These are phyloP conservation scores for Pestalotiopsis sp. DNA, from an alignment of 2,329 filamentous ascomycete genomes.

Conservation along the genomic window DNA sequence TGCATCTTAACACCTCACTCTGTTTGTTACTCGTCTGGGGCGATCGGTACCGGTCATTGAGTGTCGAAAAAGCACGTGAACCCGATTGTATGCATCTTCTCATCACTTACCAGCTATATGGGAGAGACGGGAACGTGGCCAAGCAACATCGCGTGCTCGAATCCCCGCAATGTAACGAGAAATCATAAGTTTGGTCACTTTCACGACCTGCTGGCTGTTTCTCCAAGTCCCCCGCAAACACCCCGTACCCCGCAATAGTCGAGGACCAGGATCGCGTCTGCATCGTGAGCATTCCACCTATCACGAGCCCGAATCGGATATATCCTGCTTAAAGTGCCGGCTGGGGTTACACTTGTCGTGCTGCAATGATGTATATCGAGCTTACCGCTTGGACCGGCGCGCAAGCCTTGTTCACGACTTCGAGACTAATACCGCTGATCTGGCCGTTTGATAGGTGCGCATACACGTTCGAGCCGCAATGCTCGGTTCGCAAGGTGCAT, in stretches of 20 bases:
- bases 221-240: neutral
- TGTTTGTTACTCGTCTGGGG: too few species aligned
- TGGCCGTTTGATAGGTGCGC: slow-evolving; percentile 7
- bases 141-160: neutral
- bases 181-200: neutral
- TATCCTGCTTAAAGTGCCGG: neutral
- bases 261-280: neutral
- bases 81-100: neutral
- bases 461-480: slow-evolving; percentile 1
- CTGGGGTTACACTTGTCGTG: neutral
- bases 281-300: neutral
- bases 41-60: too few species aligned
- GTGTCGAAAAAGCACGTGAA: neutral
- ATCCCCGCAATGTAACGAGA: neutral
- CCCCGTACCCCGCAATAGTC: neutral
- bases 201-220: neutral
- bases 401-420: neutral
- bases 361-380: neutral
- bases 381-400: neutral
- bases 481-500: slow-evolving; percentile 2
- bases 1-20: too few species aligned
- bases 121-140: neutral
- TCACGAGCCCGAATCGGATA: neutral
- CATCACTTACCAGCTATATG: neutral
- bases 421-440: neutral